A percentile compares a stretch with the other conserved stretches of the same genome.
Evolutionary conservation across 805 yeast genomes (phyloP).

Genomic region (Naumovozyma dairenensis): DNA sequence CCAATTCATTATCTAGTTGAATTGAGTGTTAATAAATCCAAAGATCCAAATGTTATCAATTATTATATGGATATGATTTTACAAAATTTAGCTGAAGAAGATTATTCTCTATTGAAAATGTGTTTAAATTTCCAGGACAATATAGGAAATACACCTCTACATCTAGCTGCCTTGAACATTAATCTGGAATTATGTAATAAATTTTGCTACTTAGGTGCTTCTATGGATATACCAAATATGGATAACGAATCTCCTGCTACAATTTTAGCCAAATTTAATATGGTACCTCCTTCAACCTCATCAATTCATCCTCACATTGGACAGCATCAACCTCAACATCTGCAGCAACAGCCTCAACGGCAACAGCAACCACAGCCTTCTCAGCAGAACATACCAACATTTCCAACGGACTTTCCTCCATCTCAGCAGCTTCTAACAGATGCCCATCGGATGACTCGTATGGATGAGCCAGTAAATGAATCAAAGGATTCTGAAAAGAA

Average conservation of each 20-base stretch:
- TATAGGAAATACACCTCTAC: constrained; percentile 79
- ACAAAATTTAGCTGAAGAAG: constrained; percentile 31
- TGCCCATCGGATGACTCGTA: too few species aligned
- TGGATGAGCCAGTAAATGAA: too few species aligned
- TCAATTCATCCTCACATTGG: constrained; percentile 1
- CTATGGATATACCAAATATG: constrained; percentile 21
- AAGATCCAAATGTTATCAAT: constrained; percentile 38
- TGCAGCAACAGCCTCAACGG: constrained; percentile 3
- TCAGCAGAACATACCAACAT: too few species aligned
- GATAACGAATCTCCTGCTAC: constrained; percentile 25
- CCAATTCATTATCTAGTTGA: constrained; percentile 63
- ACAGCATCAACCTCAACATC: constrained; percentile 2
- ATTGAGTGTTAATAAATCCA: constrained; percentile 39
- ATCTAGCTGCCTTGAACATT: constrained; percentile 46
- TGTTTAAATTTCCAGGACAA: constrained; percentile 68
- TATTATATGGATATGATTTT: constrained; percentile 48
- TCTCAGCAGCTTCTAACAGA: too few species aligned
- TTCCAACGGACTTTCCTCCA: too few species aligned
- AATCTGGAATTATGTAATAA: constrained; percentile 27
- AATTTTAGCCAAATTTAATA: constrained; percentile 21
- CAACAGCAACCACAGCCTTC: constrained; percentile 1
- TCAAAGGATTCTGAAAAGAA: too few species aligned
- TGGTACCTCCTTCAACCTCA: constrained; percentile 17
- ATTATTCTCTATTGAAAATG: constrained; percentile 41
- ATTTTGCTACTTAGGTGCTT: constrained; percentile 25